Base-by-base conservation (phyloP, 2,329 filamentous ascomycete genomes). In the Paramyrothecium roridum region DNA sequence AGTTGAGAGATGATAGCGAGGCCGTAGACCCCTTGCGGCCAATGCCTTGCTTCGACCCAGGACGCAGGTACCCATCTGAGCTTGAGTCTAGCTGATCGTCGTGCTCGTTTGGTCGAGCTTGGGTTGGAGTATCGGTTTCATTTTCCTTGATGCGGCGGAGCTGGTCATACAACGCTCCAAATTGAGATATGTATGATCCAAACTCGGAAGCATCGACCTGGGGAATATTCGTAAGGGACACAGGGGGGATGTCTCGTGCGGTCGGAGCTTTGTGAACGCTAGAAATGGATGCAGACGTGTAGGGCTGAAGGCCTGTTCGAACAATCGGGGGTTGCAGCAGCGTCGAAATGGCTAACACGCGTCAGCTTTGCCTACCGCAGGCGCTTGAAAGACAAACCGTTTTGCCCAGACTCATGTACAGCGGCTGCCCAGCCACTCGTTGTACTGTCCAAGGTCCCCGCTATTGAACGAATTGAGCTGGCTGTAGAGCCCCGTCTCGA, bases 281-380 rank as follows among this genome's bases (percentile, higher is more conserved):
- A n/a, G 85, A 84, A 10, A 76, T 71, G 2, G 90, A 84, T 3
- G 88, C 85, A 2, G 87, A 80, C 1, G 88, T 88, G 70, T 96
- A 89, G 21, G 93, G 89, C 54, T 92, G 80, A 51, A 96, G 82
- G 55, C 93, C 93, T 2, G 93, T 96, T 60, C 93, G 86, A 55
- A 96, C 86, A 62, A 96, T 96, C 3, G 93, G 91, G 26, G 91
- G 88, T 67, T 96, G 90, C 3, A 98, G 82, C n/a, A 98, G 81
- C 1, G 91, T 96, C 10, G 93, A 96, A 64, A 98, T 98, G 58
- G 95, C 89, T 91, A 50, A 52, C 51, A 40, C 54, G 13, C 20
- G 54, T 65, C 52, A 67, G 56, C 54, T 52, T 46, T 53, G 45
- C 56, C 33, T 33, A 52, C 40, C 16, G 10, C n/a, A 45, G n/a